Percentiles rank a stretch among this genome's conserved stretches.
Evolutionary conservation across 306 rosid genomes (phyloP).

Genomic region (Crotalaria pallida): DNA sequence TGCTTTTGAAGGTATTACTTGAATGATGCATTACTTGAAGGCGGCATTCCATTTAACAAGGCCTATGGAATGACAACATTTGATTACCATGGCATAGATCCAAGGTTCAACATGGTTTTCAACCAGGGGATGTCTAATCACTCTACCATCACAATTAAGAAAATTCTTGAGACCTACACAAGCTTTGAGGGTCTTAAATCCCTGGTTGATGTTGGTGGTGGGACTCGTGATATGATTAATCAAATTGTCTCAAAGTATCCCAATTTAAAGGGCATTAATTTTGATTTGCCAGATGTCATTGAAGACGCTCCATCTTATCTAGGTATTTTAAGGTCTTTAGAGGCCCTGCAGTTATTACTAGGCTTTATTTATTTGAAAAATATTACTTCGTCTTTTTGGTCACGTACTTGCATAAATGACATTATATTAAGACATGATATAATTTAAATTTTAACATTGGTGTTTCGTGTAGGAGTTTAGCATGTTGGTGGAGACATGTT

Average conservation of each 20-base stretch:
- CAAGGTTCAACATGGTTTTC: constrained; percentile 85
- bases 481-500: constrained; percentile 99
- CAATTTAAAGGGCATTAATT: too few relatives aligned
- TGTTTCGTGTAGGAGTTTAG: constrained; percentile 71
- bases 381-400: not conserved
- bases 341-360: not conserved
- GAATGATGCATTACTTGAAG: constrained; percentile 81
- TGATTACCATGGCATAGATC: constrained; percentile 81
- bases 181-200: too few relatives aligned
- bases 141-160: too few relatives aligned
- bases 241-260: too few relatives aligned
- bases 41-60: constrained; percentile 90
- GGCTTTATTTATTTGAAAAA: not conserved
- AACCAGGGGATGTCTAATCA: too few relatives aligned
- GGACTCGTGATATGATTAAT: too few relatives aligned
- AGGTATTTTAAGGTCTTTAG: constrained; percentile 25
- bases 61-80: constrained; percentile 90
- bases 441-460: too few relatives aligned
- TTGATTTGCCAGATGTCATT: constrained; percentile 85
- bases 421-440: not conserved
- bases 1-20: constrained; percentile 58
- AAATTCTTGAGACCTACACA: too few relatives aligned
- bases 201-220: too few relatives aligned
- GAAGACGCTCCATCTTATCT: constrained; percentile 70
- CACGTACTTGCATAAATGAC: not conserved